These are phyloP conservation scores for Mycena haematopus DNA, from an alignment of 768 basidiomycete genomes.

Conservation along the genomic window DNA sequence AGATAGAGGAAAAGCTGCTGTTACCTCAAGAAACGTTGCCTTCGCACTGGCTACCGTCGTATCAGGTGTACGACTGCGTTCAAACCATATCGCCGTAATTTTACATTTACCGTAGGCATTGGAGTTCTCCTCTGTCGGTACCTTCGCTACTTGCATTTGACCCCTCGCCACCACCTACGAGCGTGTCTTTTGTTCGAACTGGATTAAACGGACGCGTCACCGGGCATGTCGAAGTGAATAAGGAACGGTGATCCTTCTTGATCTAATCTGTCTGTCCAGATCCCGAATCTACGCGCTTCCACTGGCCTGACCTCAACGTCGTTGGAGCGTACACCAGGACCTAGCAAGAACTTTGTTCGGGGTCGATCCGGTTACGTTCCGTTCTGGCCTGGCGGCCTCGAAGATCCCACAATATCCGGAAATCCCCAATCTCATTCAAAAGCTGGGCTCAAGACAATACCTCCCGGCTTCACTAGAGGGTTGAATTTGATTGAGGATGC, in stretches of 20 bases:
- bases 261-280: slow-evolving; percentile 44
- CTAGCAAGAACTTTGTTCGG: slow-evolving; percentile 82
- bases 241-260: slow-evolving; percentile 4
- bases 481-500: slow-evolving; percentile 72
- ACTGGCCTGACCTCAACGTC: slow-evolving; percentile 87
- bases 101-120: slow-evolving; percentile 57
- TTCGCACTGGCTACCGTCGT: slow-evolving; percentile 74
- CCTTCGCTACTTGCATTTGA: slow-evolving; percentile 67
- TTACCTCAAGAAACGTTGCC: slow-evolving; percentile 72
- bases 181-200: slow-evolving; percentile 72
- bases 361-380: slow-evolving; percentile 95
- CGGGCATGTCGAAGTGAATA: slow-evolving; percentile 80
- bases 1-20: slow-evolving; percentile 80
- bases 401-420: slow-evolving; percentile 53
- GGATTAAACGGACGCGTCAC: slow-evolving; percentile 83
- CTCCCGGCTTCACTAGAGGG: slow-evolving; percentile 86
- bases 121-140: slow-evolving; percentile 67
- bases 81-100: slow-evolving; percentile 21
- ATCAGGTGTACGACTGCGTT: slow-evolving; percentile 76
- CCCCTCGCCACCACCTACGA: slow-evolving; percentile 79
- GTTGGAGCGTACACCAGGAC: slow-evolving; percentile 82
- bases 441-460: slow-evolving; percentile 64
- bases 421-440: slow-evolving; percentile 38
- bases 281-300: slow-evolving; percentile 56
- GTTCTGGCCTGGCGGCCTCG: slow-evolving; percentile 93